phyloP scores from a whole-genome alignment of 1,284 basidiomycete genomes.

The Cystobasidium slooffiae region DNA sequence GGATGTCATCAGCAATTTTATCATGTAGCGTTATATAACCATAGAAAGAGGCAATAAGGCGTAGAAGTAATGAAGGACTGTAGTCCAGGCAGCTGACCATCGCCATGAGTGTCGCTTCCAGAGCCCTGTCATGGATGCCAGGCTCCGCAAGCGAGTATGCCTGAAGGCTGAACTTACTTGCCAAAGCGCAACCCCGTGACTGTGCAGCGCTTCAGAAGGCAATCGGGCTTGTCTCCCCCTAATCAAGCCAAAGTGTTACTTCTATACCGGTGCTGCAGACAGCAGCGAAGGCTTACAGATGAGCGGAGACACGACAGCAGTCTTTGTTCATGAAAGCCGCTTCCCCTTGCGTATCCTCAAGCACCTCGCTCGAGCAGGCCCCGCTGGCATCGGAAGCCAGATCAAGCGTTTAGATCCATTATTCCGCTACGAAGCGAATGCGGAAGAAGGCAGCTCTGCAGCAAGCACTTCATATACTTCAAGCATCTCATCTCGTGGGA shows the following conservation, averaged over 20 bases:
- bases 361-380: slow-evolving; percentile 24
- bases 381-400: slow-evolving; percentile 2
- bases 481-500: background rate
- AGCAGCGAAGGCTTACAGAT: background rate
- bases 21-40: too few species aligned
- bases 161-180: too few species aligned
- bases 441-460: background rate
- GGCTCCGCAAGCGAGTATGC: too few species aligned
- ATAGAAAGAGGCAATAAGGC: too few species aligned
- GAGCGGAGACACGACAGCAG: slow-evolving; percentile 26
- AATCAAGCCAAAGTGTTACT: slow-evolving; percentile 4
- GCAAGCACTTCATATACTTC: background rate
- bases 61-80: too few species aligned
- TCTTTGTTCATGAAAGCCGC: slow-evolving; percentile 28
- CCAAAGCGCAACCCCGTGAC: background rate
- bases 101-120: too few species aligned
- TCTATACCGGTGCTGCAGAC: background rate
- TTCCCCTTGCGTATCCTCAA: slow-evolving; percentile 38
- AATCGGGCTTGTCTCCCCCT: slow-evolving; percentile 22
- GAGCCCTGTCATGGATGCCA: too few species aligned
- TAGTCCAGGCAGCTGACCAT: too few species aligned
- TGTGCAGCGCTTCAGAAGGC: background rate
- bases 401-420: slow-evolving; percentile 35
- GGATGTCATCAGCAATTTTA: too few species aligned
- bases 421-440: slow-evolving; percentile 39